phyloP scores from a whole-genome alignment of 148 eudicot species.

The Chenopodium quinoa region DNA sequence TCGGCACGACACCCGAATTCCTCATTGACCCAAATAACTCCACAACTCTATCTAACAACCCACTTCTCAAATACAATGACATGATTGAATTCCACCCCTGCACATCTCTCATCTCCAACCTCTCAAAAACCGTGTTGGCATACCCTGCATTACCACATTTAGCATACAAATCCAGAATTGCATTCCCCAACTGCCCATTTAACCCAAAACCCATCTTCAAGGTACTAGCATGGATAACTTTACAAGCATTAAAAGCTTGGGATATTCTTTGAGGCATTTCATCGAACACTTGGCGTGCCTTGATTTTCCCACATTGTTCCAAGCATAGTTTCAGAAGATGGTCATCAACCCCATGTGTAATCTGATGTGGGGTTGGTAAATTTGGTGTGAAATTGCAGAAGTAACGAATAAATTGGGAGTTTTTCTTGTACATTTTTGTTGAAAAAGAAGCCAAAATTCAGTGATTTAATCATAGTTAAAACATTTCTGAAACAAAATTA shows the following conservation, averaged over 20 bases:
- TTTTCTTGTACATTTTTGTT: constrained; percentile 15
- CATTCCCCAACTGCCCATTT: constrained; percentile 56
- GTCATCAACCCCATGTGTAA: constrained; percentile 13
- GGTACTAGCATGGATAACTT: constrained; percentile 49
- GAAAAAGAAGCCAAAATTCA: neutral
- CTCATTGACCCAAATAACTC: constrained; percentile 48
- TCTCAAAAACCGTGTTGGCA: constrained; percentile 48
- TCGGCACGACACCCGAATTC: constrained; percentile 40
- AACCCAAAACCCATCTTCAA: constrained; percentile 48
- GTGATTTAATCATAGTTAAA: neutral
- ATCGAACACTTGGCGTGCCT: constrained; percentile 56
- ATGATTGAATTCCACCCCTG: constrained; percentile 75
- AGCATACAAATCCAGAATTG: constrained; percentile 76
- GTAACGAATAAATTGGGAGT: constrained; percentile 16
- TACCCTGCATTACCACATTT: constrained; percentile 63
- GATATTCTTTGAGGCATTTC: constrained; percentile 64
- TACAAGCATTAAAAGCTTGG: constrained; percentile 29
- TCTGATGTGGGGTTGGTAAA: constrained; percentile 3
- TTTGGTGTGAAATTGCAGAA: constrained; percentile 11
- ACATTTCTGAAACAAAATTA: no score
- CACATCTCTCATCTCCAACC: constrained; percentile 52
- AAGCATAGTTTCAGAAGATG: constrained; percentile 40
- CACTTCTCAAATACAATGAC: constrained; percentile 56
- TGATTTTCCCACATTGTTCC: constrained; percentile 52
- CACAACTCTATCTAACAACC: constrained; percentile 42